Evolutionary conservation across 1,284 basidiomycete species (phyloP).

Genomic region (Peniophora sp.): DNA sequence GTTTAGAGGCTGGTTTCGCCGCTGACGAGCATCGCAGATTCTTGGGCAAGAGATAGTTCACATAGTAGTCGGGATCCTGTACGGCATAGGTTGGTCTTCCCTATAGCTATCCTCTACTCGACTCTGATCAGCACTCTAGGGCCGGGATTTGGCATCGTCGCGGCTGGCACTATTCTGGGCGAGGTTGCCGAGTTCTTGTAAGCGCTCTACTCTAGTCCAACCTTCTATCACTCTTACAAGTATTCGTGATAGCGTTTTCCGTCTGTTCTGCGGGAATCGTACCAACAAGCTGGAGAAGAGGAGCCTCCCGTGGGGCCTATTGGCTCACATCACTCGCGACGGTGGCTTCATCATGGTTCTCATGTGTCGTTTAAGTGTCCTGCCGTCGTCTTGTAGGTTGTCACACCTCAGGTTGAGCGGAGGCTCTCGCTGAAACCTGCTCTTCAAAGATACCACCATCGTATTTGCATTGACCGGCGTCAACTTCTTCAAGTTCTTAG

Average conservation of each 20-base stretch:
- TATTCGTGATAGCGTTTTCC: neutral
- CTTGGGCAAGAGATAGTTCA: slow-evolving; percentile 76
- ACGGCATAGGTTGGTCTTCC: slow-evolving; percentile 32
- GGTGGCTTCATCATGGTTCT: slow-evolving; percentile 77
- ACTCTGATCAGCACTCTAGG: too few species aligned
- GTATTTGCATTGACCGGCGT: too few species aligned
- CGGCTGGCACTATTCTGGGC: slow-evolving; percentile 58
- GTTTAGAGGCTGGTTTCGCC: neutral
- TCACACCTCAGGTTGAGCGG: too few species aligned
- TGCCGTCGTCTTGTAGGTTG: slow-evolving; percentile 71
- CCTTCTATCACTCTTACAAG: neutral
- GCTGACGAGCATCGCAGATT: slow-evolving; percentile 33
- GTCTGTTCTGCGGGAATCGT: slow-evolving; percentile 18
- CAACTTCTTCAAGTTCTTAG: too few species aligned
- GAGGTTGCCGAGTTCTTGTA: slow-evolving; percentile 69
- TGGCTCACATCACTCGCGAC: slow-evolving; percentile 69
- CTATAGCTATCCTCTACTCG: too few species aligned
- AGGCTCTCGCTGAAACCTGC: too few species aligned
- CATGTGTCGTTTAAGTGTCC: slow-evolving; percentile 69
- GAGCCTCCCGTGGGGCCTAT: slow-evolving; percentile 68
- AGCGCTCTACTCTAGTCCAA: neutral
- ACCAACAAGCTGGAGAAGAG: slow-evolving; percentile 67
- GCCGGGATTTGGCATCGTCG: slow-evolving; percentile 59
- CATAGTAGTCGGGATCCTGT: slow-evolving; percentile 68
- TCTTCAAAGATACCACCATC: too few species aligned